Percentiles rank a stretch among this genome's conserved stretches.
These are phyloP conservation scores for Cutaneotrichosporon spelunceum DNA, from an alignment of 1,284 basidiomycete species.

Conservation along the genomic window DNA sequence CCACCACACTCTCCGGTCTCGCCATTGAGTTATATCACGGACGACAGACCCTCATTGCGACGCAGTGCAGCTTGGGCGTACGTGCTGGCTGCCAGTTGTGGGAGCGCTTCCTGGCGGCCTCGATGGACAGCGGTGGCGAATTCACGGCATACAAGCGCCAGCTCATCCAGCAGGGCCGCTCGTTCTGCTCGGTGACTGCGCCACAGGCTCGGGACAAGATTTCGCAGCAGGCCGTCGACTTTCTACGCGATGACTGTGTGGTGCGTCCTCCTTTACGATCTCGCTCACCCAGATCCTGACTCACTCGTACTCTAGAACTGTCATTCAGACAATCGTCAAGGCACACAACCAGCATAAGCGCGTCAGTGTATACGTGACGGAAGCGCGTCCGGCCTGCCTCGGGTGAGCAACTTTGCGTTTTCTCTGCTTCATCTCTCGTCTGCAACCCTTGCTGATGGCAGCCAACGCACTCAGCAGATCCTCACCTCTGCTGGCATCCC, in stretches of 20 bases:
- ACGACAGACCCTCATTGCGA: conserved; percentile 40
- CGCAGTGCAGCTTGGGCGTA: conserved; percentile 47
- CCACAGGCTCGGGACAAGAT: conserved; percentile 85
- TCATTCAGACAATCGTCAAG: conserved; percentile 84
- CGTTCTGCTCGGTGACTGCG: conserved; percentile 56
- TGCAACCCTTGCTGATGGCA: conserved; percentile 45
- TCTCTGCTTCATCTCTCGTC: neutral
- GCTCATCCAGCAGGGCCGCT: conserved; percentile 47
- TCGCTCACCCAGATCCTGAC: conserved; percentile 70
- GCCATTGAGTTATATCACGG: conserved; percentile 43
- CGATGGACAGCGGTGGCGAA: conserved; percentile 31
- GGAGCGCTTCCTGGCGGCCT: conserved; percentile 48
- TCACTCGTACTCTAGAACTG: conserved; percentile 92
- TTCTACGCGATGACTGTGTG: conserved; percentile 90
- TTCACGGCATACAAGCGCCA: conserved; percentile 45
- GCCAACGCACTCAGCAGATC: conserved; percentile 81
- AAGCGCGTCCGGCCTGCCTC: conserved; percentile 40
- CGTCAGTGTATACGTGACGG: conserved; percentile 94
- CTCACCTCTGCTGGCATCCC: conserved; percentile 84
- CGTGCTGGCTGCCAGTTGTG: conserved; percentile 51
- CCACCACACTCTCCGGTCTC: conserved; percentile 48
- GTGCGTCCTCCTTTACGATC: conserved; percentile 54
- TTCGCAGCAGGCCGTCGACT: conserved; percentile 79
- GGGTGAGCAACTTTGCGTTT: conserved; percentile 25
- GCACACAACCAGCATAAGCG: conserved; percentile 82